Evolutionary conservation across 73 alveolate genomes (phyloP).

Genomic region (Breviolum minutum): DNA sequence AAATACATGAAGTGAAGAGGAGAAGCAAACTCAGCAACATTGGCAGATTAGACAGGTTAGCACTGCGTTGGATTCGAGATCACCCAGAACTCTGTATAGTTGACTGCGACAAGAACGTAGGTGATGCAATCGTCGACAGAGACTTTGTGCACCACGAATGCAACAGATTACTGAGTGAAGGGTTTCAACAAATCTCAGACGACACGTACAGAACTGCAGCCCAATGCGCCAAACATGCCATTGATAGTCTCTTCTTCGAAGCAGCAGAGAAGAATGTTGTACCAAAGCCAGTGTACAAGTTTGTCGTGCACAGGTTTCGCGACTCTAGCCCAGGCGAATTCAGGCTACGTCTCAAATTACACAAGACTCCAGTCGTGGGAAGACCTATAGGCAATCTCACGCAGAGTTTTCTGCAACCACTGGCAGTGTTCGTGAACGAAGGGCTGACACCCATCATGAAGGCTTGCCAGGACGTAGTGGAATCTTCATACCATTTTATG

Average conservation of each 20-base stretch:
- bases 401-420: neutral
- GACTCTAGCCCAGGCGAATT: neutral
- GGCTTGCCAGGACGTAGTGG: neutral
- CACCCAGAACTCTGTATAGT: neutral
- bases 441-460: slow-evolving; percentile 20
- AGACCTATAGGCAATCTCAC: neutral
- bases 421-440: slow-evolving; percentile 6
- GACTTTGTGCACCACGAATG: neutral
- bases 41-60: neutral
- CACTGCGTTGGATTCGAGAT: neutral
- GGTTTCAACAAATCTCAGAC: neutral
- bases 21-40: neutral
- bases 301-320: neutral
- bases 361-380: neutral
- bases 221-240: neutral
- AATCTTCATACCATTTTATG: neutral
- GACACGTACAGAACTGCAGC: neutral
- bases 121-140: slow-evolving; percentile 10
- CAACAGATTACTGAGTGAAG: neutral
- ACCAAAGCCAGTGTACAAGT: neutral
- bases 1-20: neutral
- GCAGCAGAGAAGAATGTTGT: neutral
- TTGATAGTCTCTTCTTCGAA: neutral
- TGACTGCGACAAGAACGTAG: neutral
- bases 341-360: neutral